phyloP scores from a whole-genome alignment of 163 green algal species.

The Chlamydomonas reinhardtii region DNA sequence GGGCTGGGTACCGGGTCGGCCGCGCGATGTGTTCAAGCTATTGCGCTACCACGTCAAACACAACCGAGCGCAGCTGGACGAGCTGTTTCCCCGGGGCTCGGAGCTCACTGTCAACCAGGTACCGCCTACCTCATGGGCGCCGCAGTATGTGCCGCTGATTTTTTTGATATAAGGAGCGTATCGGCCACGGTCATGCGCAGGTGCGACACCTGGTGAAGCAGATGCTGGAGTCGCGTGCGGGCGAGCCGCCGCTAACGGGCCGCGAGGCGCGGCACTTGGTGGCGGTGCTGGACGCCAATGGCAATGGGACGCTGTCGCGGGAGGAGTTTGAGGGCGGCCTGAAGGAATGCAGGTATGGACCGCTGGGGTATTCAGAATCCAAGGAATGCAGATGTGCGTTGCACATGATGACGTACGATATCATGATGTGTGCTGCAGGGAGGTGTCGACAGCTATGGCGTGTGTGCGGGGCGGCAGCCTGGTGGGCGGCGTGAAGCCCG shows the following conservation, averaged over 20 bases:
- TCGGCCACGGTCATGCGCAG: background rate
- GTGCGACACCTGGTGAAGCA: conserved; percentile 32
- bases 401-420: too few relatives aligned
- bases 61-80: conserved; percentile 56
- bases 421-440: background rate
- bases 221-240: conserved; percentile 21
- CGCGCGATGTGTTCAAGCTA: conserved; percentile 39
- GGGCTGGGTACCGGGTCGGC: conserved; percentile 29
- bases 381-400: conserved; percentile 54
- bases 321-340: conserved; percentile 53
- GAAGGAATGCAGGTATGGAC: conserved; percentile 53
- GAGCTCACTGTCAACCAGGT: conserved; percentile 37
- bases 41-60: conserved; percentile 57
- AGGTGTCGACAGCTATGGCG: conserved; percentile 26
- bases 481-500: background rate
- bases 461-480: background rate
- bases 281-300: conserved; percentile 52
- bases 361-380: too few relatives aligned
- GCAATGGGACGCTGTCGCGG: conserved; percentile 33
- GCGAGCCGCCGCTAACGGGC: conserved; percentile 50
- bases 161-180: too few relatives aligned
- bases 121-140: too few relatives aligned
- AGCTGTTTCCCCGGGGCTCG: conserved; percentile 37
- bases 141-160: too few relatives aligned
- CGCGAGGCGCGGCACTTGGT: conserved; percentile 51